Evolutionary conservation across 441 rosid genomes (phyloP).

Genomic region (Pelargonium fulgidum): DNA sequence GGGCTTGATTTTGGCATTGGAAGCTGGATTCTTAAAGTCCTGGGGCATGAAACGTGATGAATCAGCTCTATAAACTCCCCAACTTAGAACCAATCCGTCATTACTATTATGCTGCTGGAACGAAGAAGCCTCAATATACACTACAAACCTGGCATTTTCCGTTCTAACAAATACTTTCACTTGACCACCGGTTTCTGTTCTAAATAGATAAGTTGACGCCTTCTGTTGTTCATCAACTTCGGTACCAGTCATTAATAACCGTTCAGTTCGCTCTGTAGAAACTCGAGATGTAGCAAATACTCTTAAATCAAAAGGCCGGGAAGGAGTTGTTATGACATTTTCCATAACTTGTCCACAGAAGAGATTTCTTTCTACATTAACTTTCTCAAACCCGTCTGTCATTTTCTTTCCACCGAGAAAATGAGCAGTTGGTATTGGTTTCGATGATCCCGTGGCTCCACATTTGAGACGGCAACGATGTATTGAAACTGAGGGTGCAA

Average conservation of each 20-base stretch:
- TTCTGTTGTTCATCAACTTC: slow-evolving; percentile 38
- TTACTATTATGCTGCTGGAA: slow-evolving; percentile 29
- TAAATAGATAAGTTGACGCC: slow-evolving; percentile 48
- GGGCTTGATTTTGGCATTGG: slow-evolving; percentile 33
- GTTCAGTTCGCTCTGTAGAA: slow-evolving; percentile 40
- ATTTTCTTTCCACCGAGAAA: slow-evolving; percentile 23
- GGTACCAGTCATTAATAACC: slow-evolving; percentile 23
- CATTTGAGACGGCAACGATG: slow-evolving; percentile 28
- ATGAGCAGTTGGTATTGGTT: slow-evolving; percentile 23
- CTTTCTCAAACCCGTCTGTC: slow-evolving; percentile 22
- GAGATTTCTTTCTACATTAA: slow-evolving; percentile 24
- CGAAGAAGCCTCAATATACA: slow-evolving; percentile 53
- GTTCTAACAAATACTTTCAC: slow-evolving; percentile 52
- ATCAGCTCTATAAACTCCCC: slow-evolving; percentile 71
- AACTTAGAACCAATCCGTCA: slow-evolving; percentile 40
- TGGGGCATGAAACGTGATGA: slow-evolving; percentile 43
- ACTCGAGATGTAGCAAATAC: slow-evolving; percentile 39
- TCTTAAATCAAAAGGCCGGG: slow-evolving; percentile 25
- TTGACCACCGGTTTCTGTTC: slow-evolving; percentile 60
- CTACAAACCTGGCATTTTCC: slow-evolving; percentile 45
- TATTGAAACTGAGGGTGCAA: slow-evolving; percentile 31
- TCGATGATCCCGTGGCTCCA: slow-evolving; percentile 35
- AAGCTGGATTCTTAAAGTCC: slow-evolving; percentile 32
- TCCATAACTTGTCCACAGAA: slow-evolving; percentile 23
- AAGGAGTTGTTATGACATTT: slow-evolving; percentile 13